phyloP scores from a whole-genome alignment of 352 stramenopile genomes.

The Pythium rhizo-oryzae region DNA sequence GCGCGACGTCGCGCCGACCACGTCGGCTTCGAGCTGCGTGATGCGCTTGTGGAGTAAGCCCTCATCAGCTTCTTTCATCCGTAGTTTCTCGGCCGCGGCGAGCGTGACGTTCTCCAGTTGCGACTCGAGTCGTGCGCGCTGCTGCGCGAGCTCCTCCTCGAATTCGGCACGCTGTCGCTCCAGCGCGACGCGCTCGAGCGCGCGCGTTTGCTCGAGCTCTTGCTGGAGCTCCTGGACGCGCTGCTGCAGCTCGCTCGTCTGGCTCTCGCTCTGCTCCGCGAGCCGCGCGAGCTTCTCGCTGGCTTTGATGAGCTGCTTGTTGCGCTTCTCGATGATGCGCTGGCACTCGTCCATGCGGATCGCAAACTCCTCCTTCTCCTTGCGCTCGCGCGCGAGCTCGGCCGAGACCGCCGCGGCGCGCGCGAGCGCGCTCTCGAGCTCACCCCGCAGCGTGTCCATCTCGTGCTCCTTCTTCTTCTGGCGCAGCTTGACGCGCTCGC shows the following conservation, averaged over 20 bases:
- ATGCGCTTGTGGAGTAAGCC: constrained; percentile 31
- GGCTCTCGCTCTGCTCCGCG: constrained; percentile 63
- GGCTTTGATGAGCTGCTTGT: constrained; percentile 84
- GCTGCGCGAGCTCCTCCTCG: constrained; percentile 36
- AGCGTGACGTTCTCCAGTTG: constrained; percentile 31
- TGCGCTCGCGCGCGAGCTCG: constrained; percentile 36
- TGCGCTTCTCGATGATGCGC: constrained; percentile 85
- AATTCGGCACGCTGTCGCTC: constrained; percentile 36
- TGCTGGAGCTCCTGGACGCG: constrained; percentile 36
- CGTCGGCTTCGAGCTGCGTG: constrained; percentile 41
- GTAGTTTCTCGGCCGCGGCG: constrained; percentile 27
- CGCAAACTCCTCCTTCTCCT: constrained; percentile 60
- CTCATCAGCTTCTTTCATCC: constrained; percentile 39
- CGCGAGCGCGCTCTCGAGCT: constrained; percentile 47
- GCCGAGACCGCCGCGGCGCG: constrained; percentile 38
- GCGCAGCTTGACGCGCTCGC: constrained; percentile 67
- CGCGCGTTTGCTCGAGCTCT: constrained; percentile 43
- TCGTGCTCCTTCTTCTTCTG: constrained; percentile 75
- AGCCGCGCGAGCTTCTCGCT: constrained; percentile 70
- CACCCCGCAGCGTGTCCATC: constrained; percentile 44
- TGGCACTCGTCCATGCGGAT: constrained; percentile 84
- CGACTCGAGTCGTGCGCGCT: constrained; percentile 40
- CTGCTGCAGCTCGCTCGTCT: constrained; percentile 48
- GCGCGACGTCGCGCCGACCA: constrained; percentile 29
- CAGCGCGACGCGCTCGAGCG: constrained; percentile 26